Evolutionary conservation across 2,329 filamentous ascomycete genomes (phyloP), one percentile per base, ranked within the genome.

Genomic region (Beauveria medogensis): DNA sequence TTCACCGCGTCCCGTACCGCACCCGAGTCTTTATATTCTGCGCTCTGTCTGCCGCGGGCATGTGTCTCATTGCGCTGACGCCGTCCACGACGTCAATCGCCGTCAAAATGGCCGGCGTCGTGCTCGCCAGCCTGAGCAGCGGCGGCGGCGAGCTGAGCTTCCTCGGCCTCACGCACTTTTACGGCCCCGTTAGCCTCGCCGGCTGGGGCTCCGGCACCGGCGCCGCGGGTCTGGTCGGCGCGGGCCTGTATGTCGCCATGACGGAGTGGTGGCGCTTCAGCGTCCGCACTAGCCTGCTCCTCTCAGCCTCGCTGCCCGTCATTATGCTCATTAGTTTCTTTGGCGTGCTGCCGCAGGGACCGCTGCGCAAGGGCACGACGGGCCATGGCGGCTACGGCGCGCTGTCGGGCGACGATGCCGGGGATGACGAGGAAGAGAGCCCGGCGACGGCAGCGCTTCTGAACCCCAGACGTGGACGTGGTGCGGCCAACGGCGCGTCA

Each of bases 201-300:
- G 88, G 91, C 41, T 99, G 94, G 94, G 90, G 91, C 0, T 93
- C 89, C 65, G 93, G 93, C 0, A 97, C 93, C 0, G 93, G 93
- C 1, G 93, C 89, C 0, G 93, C 93, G 1, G 93, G 93, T 0
- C 73, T 99, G 61, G 80, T 93, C 0, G 94, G 94, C 5, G 91
- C 93, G 0, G 92, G 92, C 0, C 80, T 93, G 16, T 99, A 97
- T 74, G 90, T 95, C 8, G 70, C 93, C 53, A 81, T 94, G 62
- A 97, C 93, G 1, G 92, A 90, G 37, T 89, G 87, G 69, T 78
- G 95, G 61, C 85, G 86, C 0, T 82, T 96, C 65, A 85, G 82
- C 57, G 90, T 96, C 48, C 83, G 82, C 67, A 80, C 81, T 26
- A 95, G 89, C 64, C 73, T 97, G 65, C 75, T 97, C 44, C 82